These are phyloP conservation scores for Entomortierella beljakovae DNA, from an alignment of 192 early-diverging fungal species.

Conservation along the genomic window DNA sequence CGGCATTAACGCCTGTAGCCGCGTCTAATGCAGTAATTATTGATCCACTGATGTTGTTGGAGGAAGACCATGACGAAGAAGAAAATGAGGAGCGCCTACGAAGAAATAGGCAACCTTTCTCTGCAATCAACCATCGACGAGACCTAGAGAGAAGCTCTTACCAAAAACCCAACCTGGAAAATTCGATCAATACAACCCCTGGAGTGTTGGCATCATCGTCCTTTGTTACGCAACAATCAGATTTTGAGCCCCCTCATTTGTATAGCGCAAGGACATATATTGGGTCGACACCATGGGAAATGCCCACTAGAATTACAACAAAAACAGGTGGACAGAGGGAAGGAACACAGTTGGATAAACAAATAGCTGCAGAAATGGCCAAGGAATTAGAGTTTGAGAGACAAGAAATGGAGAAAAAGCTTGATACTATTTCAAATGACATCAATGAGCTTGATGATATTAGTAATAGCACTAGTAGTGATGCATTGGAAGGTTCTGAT, in stretches of 20 bases:
- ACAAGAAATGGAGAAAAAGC: conserved; percentile 7
- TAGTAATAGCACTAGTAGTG: neutral
- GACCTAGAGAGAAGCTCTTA: conserved; percentile 30
- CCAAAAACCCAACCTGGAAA: conserved; percentile 6
- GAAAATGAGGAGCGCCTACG: conserved; percentile 29
- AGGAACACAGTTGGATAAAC: conserved; percentile 33
- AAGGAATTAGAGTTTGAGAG: conserved; percentile 42
- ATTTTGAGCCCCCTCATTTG: conserved; percentile 53
- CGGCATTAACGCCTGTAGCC: conserved; percentile 1
- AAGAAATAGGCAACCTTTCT: conserved; percentile 30
- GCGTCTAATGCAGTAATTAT: conserved; percentile 23
- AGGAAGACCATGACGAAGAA: conserved; percentile 47
- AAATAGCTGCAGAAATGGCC: conserved; percentile 50
- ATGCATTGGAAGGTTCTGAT: neutral
- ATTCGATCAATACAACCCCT: neutral
- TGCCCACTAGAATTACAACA: conserved; percentile 44
- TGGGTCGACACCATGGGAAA: conserved; percentile 49
- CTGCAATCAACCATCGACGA: conserved; percentile 41
- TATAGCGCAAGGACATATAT: conserved; percentile 48
- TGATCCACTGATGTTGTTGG: conserved; percentile 49
- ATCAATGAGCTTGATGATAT: neutral
- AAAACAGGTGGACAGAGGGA: conserved; percentile 45
- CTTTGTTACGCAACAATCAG: conserved; percentile 2
- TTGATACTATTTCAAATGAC: neutral
- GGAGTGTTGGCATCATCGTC: neutral